phyloP scores from a whole-genome alignment of 371 early-diverging fungal genomes.

The Batrachochytrium dendrobatidis region DNA sequence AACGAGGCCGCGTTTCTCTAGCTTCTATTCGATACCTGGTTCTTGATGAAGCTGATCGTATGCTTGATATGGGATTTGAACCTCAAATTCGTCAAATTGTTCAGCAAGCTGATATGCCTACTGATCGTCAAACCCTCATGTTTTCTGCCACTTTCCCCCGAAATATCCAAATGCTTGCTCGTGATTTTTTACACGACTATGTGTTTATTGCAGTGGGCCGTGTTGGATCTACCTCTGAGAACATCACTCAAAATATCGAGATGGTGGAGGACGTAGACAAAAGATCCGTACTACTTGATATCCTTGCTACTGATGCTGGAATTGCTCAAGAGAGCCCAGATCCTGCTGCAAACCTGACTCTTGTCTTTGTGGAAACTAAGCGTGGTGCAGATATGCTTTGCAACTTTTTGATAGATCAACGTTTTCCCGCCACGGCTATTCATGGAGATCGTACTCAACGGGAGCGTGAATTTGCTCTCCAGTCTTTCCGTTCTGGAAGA shows the following conservation, averaged over 20 bases:
- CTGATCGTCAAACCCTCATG: conserved; percentile 91
- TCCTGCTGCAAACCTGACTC: conserved; percentile 34
- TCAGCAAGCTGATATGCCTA: conserved; percentile 89
- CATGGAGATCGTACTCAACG: conserved; percentile 96
- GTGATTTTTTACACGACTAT: conserved; percentile 90
- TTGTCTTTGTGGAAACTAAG: conserved; percentile 68
- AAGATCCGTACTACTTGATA: conserved; percentile 76
- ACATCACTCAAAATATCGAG: conserved; percentile 88
- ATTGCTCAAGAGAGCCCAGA: conserved; percentile 16
- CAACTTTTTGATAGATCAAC: conserved; percentile 52
- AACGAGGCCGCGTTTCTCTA: conserved; percentile 81
- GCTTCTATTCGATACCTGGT: conserved; percentile 79
- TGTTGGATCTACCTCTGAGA: conserved; percentile 93
- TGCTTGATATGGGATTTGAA: conserved; percentile 99
- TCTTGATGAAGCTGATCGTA: conserved; percentile 98
- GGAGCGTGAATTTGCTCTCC: conserved; percentile 92
- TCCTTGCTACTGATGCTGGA: conserved; percentile 59
- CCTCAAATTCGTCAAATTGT: conserved; percentile 97
- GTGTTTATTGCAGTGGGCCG: conserved; percentile 91
- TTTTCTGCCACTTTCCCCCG: conserved; percentile 97
- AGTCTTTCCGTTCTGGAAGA: conserved; percentile 82
- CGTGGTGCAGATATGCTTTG: conserved; percentile 70
- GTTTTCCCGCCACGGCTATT: conserved; percentile 91
- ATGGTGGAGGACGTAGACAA: conserved; percentile 85
- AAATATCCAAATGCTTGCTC: conserved; percentile 88